Conservation (phyloP, 1,284 basidiomycete species). For the Pseudozyma thailandica region DNA sequence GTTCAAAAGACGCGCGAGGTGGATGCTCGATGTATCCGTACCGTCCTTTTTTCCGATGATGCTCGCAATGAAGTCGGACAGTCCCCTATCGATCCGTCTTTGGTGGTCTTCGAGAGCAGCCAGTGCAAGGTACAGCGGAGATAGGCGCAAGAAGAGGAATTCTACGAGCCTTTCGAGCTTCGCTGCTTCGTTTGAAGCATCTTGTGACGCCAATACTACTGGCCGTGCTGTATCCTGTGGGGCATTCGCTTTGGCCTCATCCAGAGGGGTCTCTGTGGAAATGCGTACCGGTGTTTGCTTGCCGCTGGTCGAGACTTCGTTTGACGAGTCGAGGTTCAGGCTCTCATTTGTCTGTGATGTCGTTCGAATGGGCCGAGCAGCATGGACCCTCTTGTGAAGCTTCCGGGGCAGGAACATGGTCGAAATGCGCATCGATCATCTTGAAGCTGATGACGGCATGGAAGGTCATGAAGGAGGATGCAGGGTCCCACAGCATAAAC, state of each 20-base stretch:
- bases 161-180: slow-evolving; percentile 31
- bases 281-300: too few relatives aligned
- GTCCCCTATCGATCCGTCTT: too few relatives aligned
- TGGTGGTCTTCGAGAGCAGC: neutral
- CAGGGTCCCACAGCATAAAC: too few relatives aligned
- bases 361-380: neutral
- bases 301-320: neutral
- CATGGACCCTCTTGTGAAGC: slow-evolving; percentile 22
- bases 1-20: slow-evolving; percentile 20
- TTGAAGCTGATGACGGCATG: too few relatives aligned
- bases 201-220: neutral
- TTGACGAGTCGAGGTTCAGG: neutral
- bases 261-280: too few relatives aligned
- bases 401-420: slow-evolving; percentile 38
- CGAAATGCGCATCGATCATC: too few relatives aligned
- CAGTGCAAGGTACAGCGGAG: slow-evolving; percentile 7
- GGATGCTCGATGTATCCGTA: neutral
- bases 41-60: neutral
- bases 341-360: neutral
- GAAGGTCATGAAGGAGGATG: too few relatives aligned
- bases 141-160: slow-evolving; percentile 16
- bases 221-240: neutral
- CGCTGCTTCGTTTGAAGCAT: slow-evolving; percentile 5
- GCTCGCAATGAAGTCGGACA: slow-evolving; percentile 2
- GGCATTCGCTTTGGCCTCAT: neutral